Percentiles rank a stretch among this genome's conserved stretches.
These are phyloP conservation scores for Fusarium equiseti DNA, from an alignment of 2,329 filamentous ascomycete species.

Conservation along the genomic window DNA sequence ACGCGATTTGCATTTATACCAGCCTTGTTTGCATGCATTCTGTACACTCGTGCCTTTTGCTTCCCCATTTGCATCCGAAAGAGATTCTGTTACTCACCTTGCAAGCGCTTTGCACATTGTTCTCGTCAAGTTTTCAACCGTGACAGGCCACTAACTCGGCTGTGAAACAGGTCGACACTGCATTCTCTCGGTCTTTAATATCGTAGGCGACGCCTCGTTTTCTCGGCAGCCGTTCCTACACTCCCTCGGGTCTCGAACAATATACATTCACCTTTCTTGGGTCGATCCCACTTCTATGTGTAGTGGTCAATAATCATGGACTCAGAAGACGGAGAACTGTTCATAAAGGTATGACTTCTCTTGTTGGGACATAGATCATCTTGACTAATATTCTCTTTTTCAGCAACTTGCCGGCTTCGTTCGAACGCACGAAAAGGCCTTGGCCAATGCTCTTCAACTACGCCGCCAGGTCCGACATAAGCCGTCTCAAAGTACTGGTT, in stretches of 20 bases:
- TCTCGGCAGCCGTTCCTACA: slow-evolving; percentile 14
- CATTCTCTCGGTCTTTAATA: slow-evolving; percentile 37
- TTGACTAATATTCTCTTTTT: background rate
- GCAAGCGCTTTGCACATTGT: slow-evolving; percentile 22
- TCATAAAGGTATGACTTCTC: slow-evolving; percentile 77
- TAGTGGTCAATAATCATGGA: slow-evolving; percentile 72
- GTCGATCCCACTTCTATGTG: slow-evolving; percentile 42
- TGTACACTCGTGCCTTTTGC: slow-evolving; percentile 2
- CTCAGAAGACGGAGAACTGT: slow-evolving; percentile 89
- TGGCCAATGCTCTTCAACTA: slow-evolving; percentile 94
- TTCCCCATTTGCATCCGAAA: slow-evolving; percentile 7
- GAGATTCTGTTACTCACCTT: slow-evolving; percentile 14
- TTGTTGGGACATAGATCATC: background rate
- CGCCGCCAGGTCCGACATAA: slow-evolving; percentile 81
- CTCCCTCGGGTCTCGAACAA: slow-evolving; percentile 11
- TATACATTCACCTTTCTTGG: slow-evolving; percentile 6
- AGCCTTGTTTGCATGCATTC: slow-evolving; percentile 6
- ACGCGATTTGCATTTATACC: slow-evolving; percentile 26
- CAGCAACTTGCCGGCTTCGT: slow-evolving; percentile 97
- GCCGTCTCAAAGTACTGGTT: slow-evolving; percentile 73
- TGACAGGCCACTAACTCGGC: slow-evolving; percentile 37
- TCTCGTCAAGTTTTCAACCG: slow-evolving; percentile 14
- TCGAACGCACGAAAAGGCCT: slow-evolving; percentile 94
- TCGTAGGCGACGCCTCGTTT: slow-evolving; percentile 14
- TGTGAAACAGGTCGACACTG: slow-evolving; percentile 42